Conservation (phyloP, 2,329 filamentous ascomycete genomes). For the Erysiphe neolycopersici region DNA sequence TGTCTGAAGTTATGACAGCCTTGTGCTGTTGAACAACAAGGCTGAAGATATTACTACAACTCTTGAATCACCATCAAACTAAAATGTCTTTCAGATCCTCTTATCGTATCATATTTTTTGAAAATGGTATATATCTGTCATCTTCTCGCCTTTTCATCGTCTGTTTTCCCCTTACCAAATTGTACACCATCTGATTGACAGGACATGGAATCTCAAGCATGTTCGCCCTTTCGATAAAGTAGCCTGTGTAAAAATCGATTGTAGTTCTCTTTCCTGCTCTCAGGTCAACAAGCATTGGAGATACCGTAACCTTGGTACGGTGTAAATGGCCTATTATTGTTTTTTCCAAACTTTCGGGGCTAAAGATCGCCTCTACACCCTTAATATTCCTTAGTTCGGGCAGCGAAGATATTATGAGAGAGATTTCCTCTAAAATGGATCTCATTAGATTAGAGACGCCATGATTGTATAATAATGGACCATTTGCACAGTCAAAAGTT, state of each 20-base stretch:
- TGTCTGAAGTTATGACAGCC: neutral
- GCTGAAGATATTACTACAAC: too few relatives aligned
- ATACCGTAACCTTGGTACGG: conserved; percentile 25
- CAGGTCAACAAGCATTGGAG: conserved; percentile 37
- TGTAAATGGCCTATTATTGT: conserved; percentile 27
- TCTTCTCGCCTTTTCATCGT: conserved; percentile 7
- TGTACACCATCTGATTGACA: conserved; percentile 45
- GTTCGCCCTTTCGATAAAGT: conserved; percentile 47
- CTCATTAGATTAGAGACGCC: conserved; percentile 39
- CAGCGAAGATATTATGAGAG: conserved; percentile 39
- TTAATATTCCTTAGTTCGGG: conserved; percentile 42
- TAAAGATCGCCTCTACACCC: conserved; percentile 27
- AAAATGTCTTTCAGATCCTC: neutral
- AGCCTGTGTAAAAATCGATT: conserved; percentile 69
- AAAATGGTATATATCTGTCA: conserved; percentile 10
- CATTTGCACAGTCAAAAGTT: conserved; percentile 50
- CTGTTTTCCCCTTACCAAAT: conserved; percentile 46
- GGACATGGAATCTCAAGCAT: conserved; percentile 46
- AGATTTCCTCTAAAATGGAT: conserved; percentile 47
- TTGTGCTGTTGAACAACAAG: neutral
- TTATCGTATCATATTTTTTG: neutral
- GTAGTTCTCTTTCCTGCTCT: conserved; percentile 37
- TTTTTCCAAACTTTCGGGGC: conserved; percentile 31
- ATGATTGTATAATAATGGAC: conserved; percentile 39
- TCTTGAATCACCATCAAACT: too few relatives aligned